Conservation (phyloP, 2,329 filamentous ascomycete genomes). For the Calonectria multiphialidica region DNA sequence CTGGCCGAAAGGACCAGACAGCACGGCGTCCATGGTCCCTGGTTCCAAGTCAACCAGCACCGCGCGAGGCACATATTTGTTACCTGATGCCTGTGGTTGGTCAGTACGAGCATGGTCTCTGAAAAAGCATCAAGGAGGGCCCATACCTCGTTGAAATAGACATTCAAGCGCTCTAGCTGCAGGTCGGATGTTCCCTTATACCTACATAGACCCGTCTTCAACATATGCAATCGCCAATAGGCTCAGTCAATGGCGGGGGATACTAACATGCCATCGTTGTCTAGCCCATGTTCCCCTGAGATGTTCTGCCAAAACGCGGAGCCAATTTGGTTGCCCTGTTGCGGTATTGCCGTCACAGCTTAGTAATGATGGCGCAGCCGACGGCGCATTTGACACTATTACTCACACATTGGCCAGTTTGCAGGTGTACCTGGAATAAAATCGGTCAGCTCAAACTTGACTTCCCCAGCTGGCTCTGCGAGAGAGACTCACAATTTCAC, state of each 20-base stretch:
- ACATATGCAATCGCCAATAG: too few relatives aligned
- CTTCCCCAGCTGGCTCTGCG: too few relatives aligned
- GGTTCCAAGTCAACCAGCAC: slow-evolving; percentile 99
- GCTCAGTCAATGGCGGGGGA: too few relatives aligned
- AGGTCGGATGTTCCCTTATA: slow-evolving; percentile 98
- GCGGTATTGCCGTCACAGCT: too few relatives aligned
- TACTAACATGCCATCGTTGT: slow-evolving; percentile 98
- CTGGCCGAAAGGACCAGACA: slow-evolving; percentile 96
- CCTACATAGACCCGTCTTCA: too few relatives aligned
- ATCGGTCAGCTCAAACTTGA: too few relatives aligned
- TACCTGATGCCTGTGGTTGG: slow-evolving; percentile 88
- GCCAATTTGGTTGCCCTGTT: slow-evolving; percentile 99
- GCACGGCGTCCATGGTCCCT: slow-evolving; percentile 99
- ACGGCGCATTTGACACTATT: too few relatives aligned
- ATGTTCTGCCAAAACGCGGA: slow-evolving; percentile 98
- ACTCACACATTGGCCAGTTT: slow-evolving; percentile 99
- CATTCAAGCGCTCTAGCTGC: slow-evolving; percentile 99
- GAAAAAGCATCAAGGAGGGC: too few relatives aligned
- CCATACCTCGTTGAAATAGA: slow-evolving; percentile 90
- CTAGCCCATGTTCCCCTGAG: slow-evolving; percentile 94
- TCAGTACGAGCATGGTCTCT: slow-evolving; percentile 24
- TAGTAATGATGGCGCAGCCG: too few relatives aligned
- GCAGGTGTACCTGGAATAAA: slow-evolving; percentile 96
- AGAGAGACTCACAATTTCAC: slow-evolving; percentile 48
- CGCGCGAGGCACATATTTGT: slow-evolving; percentile 99